Base-by-base conservation (phyloP, 495 filamentous ascomycete species). In the Penicillium ochrochloron region DNA sequence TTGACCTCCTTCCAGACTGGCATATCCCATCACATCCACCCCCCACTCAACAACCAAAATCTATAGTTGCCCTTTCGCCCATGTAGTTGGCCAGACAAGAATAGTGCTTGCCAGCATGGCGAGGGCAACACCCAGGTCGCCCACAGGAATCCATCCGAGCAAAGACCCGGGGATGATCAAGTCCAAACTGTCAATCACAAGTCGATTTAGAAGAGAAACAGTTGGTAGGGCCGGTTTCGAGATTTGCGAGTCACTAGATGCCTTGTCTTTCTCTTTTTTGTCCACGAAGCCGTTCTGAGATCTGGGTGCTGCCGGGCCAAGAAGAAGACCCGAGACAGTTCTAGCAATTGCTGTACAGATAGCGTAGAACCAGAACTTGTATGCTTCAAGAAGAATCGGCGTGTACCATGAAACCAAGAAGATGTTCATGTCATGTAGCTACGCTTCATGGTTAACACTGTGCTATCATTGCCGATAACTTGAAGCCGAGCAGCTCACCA, bases 351-450 rank as follows among this genome's bases (percentile, higher is more conserved):
- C 44, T 37, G 61, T 56, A 33, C 61, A 64, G 17, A 67, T 61
- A 15, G 57, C 65, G 37, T 67, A 67, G 57, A 67, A 67, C 65
- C 65, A 64, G 57, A 67, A 61, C 57, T 67, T 67, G 65, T 67
- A 60, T 11, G 61, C 37, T 64, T 67, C 61, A 8, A 64, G 37
- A 15, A 67, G 46, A 31, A 67, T 27, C 21, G 65, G 65, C 12
- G 33, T 57, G 33, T 67, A 64, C 65, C 65, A 67, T 19, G 57
- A 52, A 21, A 67, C 61, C 31, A 57, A 52, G 31, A 35, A 57
- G n/a, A 67, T 23, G 25, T 67, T 37, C 65, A 67, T 67, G 41
- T 64, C 61, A 58, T 67, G 65, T 2, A 67, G 57, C 65, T 67
- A 33, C 10, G 15, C 23, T 53, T 34, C 3, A 37, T 31, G 27